Percentiles rank a stretch among this genome's conserved stretches.
Conservation (phyloP, 2,329 filamentous ascomycete species). For the Claviceps sp. region DNA sequence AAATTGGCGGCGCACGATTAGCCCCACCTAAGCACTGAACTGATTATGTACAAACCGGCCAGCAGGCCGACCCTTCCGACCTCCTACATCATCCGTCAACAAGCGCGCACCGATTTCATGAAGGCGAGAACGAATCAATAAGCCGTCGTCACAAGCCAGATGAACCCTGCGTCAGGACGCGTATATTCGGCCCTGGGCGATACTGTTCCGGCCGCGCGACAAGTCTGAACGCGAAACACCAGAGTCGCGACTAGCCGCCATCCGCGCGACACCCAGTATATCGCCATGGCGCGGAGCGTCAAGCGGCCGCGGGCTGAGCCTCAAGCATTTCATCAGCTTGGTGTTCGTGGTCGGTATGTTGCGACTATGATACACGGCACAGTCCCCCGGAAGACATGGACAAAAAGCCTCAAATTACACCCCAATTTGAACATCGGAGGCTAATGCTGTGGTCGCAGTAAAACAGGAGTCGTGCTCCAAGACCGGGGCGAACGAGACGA, state of each 20-base stretch:
- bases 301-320: constrained; percentile 14
- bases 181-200: neutral
- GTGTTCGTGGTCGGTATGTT: constrained; percentile 26
- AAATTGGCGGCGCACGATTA: neutral
- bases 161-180: neutral
- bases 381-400: neutral
- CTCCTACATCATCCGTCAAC: neutral
- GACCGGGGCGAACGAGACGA: constrained; percentile 76
- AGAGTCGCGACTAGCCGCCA: neutral
- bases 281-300: constrained; percentile 21
- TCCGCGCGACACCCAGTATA: neutral
- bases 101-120: neutral
- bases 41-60: neutral
- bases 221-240: neutral
- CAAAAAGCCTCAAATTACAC: too few relatives aligned
- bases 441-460: constrained; percentile 36
- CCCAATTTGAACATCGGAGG: too few relatives aligned
- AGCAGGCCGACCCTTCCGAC: neutral
- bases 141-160: neutral
- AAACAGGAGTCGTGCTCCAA: constrained; percentile 74
- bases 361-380: neutral
- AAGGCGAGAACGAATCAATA: neutral
- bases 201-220: neutral
- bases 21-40: neutral
- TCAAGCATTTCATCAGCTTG: constrained; percentile 21